Percentiles rank a stretch among this genome's conserved stretches.
Conservation (phyloP, 345 rosid genomes). For the Eucalyptus cloeziana region DNA sequence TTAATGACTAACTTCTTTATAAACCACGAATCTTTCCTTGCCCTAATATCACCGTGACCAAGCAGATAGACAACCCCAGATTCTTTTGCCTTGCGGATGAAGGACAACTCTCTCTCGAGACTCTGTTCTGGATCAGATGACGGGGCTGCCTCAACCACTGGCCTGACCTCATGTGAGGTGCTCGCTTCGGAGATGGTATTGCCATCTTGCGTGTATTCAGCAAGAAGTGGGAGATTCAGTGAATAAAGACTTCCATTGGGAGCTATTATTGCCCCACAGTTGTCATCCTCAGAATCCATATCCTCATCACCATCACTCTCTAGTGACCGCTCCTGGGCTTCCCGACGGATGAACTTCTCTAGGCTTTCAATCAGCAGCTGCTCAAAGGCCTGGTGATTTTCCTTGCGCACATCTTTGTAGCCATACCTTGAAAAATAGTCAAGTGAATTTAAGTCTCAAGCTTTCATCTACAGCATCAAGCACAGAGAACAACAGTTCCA, state of each 20-base stretch:
- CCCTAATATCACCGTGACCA: constrained; percentile 95
- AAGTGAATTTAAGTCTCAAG: background rate
- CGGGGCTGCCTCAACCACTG: constrained; percentile 17
- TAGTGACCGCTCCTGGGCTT: constrained; percentile 82
- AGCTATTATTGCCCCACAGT: constrained; percentile 41
- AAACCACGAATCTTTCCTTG: constrained; percentile 98
- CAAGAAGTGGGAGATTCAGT: constrained; percentile 69
- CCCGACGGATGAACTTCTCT: constrained; percentile 92
- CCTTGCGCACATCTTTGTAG: constrained; percentile 91
- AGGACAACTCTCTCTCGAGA: constrained; percentile 88
- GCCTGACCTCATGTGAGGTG: constrained; percentile 34
- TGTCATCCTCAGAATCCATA: constrained; percentile 51
- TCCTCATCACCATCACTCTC: constrained; percentile 86
- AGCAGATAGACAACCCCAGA: constrained; percentile 96
- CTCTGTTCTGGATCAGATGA: constrained; percentile 69
- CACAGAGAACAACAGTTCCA: background rate
- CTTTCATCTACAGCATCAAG: background rate
- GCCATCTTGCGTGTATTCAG: constrained; percentile 36
- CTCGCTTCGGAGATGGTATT: constrained; percentile 33
- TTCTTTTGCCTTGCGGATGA: constrained; percentile 85
- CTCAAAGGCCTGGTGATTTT: constrained; percentile 90
- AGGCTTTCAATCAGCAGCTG: constrained; percentile 97
- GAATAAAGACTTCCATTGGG: constrained; percentile 93
- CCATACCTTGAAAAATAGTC: constrained; percentile 57
- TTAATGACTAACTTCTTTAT: constrained; percentile 84